phyloP scores from a whole-genome alignment of 169 alveolate species.

The Babesia bigemina region DNA sequence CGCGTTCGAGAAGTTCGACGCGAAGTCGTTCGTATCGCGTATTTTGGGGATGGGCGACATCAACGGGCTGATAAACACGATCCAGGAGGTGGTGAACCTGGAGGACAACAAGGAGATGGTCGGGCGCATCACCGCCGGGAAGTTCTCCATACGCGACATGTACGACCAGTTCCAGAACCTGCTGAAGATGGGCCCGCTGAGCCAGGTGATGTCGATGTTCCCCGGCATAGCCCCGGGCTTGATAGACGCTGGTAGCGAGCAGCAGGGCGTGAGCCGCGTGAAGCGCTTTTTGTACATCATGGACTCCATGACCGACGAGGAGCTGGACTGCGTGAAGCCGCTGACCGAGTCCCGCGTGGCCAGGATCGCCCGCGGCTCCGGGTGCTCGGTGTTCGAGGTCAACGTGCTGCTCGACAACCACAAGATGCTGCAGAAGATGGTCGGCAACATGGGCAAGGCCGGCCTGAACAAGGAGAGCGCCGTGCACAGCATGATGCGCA shows the following conservation, averaged over 20 bases:
- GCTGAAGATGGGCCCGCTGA: constrained; percentile 94
- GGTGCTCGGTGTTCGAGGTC: constrained; percentile 90
- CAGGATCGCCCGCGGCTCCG: constrained; percentile 96
- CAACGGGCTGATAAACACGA: constrained; percentile 92
- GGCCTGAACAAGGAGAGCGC: constrained; percentile 91
- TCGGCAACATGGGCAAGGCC: constrained; percentile 94
- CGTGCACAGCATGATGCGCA: constrained; percentile 89
- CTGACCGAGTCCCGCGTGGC: constrained; percentile 88
- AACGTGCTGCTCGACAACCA: constrained; percentile 91
- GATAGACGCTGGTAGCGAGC: constrained; percentile 93
- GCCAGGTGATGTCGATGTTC: constrained; percentile 94
- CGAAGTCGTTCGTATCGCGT: constrained; percentile 96
- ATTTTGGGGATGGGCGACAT: constrained; percentile 97
- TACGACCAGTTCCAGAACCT: constrained; percentile 93
- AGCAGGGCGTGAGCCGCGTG: constrained; percentile 94
- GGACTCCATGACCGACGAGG: constrained; percentile 97
- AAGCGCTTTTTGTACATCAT: constrained; percentile 93
- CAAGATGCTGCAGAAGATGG: constrained; percentile 94
- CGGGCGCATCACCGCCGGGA: constrained; percentile 92
- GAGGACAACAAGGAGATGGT: constrained; percentile 94
- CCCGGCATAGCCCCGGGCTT: constrained; percentile 90
- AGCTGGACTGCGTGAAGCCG: constrained; percentile 91
- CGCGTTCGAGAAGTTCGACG: constrained; percentile 97
- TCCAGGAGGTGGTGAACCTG: constrained; percentile 93
- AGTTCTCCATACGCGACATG: constrained; percentile 94